Evolutionary conservation across 352 stramenopile genomes (phyloP).

Genomic region (Pythium folliculosum): DNA sequence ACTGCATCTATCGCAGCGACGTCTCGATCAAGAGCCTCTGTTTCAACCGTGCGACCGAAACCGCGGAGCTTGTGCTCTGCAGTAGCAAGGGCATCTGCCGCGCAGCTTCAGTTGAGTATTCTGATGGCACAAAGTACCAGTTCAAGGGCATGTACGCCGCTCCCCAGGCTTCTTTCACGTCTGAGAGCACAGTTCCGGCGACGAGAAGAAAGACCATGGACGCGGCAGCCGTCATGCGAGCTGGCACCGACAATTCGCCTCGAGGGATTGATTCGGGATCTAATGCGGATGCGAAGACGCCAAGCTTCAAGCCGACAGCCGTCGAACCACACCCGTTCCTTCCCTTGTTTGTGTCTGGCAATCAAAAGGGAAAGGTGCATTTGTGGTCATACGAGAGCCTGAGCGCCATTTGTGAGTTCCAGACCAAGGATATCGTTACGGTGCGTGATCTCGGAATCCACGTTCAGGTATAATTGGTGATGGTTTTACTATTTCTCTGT

Average conservation of each 20-base stretch:
- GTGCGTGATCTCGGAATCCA: conserved; percentile 34
- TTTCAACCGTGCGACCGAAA: conserved; percentile 65
- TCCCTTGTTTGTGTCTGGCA: conserved; percentile 80
- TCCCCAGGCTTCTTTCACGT: conserved; percentile 44
- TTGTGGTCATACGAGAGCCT: conserved; percentile 86
- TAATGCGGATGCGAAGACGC: conserved; percentile 43
- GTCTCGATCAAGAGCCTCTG: conserved; percentile 85
- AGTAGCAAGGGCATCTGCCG: conserved; percentile 77
- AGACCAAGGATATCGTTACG: conserved; percentile 61
- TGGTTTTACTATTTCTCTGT: background rate
- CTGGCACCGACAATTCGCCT: conserved; percentile 12
- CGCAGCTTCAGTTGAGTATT: conserved; percentile 64
- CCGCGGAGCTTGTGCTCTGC: conserved; percentile 67
- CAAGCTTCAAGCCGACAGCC: conserved; percentile 76
- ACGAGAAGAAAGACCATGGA: conserved; percentile 24
- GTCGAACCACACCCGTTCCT: conserved; percentile 78
- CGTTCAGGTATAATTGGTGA: background rate
- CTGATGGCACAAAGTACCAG: conserved; percentile 71
- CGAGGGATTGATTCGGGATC: background rate
- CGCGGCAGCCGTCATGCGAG: background rate
- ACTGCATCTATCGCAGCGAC: conserved; percentile 78
- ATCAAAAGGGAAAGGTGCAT: conserved; percentile 78
- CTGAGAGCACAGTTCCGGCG: background rate
- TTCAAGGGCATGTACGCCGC: conserved; percentile 80
- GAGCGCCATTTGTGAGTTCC: conserved; percentile 66